Percentiles rank a stretch among this genome's conserved stretches.
Evolutionary conservation across 495 filamentous ascomycete species (phyloP).

Genomic region (Pyrenopolyporus hunteri): DNA sequence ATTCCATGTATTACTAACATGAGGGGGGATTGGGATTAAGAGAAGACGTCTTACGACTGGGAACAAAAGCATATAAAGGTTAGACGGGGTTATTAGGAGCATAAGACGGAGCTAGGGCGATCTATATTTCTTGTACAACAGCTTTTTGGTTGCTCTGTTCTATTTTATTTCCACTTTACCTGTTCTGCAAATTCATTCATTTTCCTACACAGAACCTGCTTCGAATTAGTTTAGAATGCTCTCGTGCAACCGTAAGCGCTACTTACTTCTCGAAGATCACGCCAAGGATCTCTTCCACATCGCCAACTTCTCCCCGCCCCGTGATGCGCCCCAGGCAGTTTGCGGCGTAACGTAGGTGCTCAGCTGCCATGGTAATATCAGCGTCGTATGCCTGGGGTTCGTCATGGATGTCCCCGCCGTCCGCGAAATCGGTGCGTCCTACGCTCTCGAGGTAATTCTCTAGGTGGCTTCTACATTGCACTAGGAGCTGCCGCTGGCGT

Average conservation of each 20-base stretch:
- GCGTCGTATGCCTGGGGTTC: constrained; percentile 43
- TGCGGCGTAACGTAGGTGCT: constrained; percentile 83
- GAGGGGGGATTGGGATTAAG: neutral
- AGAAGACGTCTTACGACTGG: neutral
- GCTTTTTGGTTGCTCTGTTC: no score
- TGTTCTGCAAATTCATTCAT: constrained; percentile 29
- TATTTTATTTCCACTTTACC: constrained; percentile 15
- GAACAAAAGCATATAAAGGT: neutral
- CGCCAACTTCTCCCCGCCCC: constrained; percentile 81
- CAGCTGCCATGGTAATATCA: constrained; percentile 92
- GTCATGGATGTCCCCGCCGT: constrained; percentile 48
- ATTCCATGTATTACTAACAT: constrained; percentile 25
- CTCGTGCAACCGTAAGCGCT: neutral
- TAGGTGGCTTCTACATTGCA: constrained; percentile 71
- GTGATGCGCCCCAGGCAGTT: constrained; percentile 83
- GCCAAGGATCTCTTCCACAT: constrained; percentile 96
- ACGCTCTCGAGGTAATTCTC: constrained; percentile 68
- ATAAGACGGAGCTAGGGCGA: constrained; percentile 18
- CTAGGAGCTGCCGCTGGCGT: constrained; percentile 82
- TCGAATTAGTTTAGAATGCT: constrained; percentile 20
- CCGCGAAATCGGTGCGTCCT: constrained; percentile 22
- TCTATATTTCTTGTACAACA: no score
- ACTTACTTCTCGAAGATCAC: constrained; percentile 95
- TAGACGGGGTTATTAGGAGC: constrained; percentile 5
- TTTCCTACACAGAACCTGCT: constrained; percentile 51